Evolutionary conservation across 2,329 filamentous ascomycete species (phyloP), one percentile per base, ranked within the genome.

Genomic region (Aspergillus sp.): DNA sequence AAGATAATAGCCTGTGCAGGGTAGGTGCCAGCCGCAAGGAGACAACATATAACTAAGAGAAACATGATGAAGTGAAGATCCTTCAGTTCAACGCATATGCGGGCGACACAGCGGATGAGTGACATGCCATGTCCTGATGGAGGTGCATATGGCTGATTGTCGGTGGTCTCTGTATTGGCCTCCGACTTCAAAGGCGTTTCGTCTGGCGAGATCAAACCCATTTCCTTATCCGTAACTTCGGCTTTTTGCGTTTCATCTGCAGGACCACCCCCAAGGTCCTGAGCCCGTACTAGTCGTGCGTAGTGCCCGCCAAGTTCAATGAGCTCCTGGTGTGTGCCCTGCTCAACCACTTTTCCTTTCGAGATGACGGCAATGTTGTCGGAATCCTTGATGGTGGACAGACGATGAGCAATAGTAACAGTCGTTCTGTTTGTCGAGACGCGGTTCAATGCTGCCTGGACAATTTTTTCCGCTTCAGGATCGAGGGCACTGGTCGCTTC

Each of bases 401-500:
- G 62, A 45, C 70, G 69, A 54, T 78, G 75, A 0, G 75, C 74
- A 50, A 77, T 76, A 5, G 70, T 52, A 14, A 70, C 59, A 0
- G 64, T 68, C 1, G 67, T 69, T 1, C 61, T 56, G 3, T 49
- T 88, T 53, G 84, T 78, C 0, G 89, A 80, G 4, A 89, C 63
- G 87, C 50, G 84, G 59, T 95, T 88, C 1, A 96, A 78, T 9
- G 91, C 90, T 33, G 86, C 86, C 68, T 95, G 91, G 0, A 96
- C 90, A 8, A 92, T 84, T 45, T 86, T 87, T 72, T 96, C 91
- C 0, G 88, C 90, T 64, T 90, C 88, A 9, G 90, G 92, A 65
- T 96, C 92, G 0, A 96, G 79, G 4, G 89, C 89, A 40, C 86
- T 90, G 0, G 92, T 96, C 1, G 92, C 91, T 70, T 96, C 92